Percentiles rank a stretch among this genome's conserved stretches.
Conservation (phyloP, 371 early-diverging fungal species). For the Haplosporangium sp. region DNA sequence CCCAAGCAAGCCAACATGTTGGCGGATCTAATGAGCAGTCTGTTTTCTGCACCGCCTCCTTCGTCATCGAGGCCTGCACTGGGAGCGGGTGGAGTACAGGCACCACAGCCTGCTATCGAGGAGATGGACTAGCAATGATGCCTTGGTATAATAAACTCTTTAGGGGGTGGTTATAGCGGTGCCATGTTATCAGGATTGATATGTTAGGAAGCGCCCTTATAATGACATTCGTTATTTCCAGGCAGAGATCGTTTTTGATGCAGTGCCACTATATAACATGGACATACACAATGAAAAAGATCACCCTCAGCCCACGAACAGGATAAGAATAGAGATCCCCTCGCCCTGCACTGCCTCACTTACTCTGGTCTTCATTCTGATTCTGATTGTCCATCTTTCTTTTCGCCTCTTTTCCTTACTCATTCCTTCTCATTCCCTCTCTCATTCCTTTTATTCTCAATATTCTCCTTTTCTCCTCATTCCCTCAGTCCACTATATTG, state of each 20-base stretch:
- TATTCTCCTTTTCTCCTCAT: background rate
- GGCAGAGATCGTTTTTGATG: too few relatives aligned
- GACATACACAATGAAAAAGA: too few relatives aligned
- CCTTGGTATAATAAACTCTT: background rate
- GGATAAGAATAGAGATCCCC: background rate
- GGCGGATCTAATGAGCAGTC: slow-evolving; percentile 77
- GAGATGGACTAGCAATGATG: slow-evolving; percentile 36
- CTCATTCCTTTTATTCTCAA: background rate
- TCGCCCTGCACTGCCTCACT: background rate
- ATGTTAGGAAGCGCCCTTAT: too few relatives aligned
- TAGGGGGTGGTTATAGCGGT: too few relatives aligned
- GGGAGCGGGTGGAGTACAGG: slow-evolving; percentile 20
- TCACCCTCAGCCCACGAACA: background rate
- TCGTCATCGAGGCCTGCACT: slow-evolving; percentile 31
- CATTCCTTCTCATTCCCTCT: background rate
- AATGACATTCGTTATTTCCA: background rate
- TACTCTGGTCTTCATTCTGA: background rate
- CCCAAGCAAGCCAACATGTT: slow-evolving; percentile 77
- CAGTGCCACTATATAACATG: too few relatives aligned
- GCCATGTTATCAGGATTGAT: too few relatives aligned
- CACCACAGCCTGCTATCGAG: slow-evolving; percentile 47
- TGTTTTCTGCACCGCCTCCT: slow-evolving; percentile 66
- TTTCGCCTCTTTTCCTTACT: background rate
- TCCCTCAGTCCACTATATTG: background rate
- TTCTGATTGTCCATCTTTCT: background rate